Evolutionary conservation across 2,329 filamentous ascomycete species (phyloP).

Genomic region (Ophioceras dolichostomum): DNA sequence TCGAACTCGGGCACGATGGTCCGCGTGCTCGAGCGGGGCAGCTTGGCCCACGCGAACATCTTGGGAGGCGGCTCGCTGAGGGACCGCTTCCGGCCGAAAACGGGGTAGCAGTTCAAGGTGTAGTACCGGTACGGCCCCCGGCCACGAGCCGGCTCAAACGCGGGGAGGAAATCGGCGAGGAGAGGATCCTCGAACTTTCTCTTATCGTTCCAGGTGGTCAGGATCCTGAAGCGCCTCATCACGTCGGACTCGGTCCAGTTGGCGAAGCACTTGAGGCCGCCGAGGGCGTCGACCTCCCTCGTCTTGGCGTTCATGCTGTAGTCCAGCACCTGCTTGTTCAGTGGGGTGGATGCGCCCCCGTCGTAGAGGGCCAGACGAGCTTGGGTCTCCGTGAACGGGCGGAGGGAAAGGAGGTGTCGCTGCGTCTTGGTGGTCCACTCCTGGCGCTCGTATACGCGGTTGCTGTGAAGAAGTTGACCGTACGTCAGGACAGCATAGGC

Average conservation of each 20-base stretch:
- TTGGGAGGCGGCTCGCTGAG: neutral
- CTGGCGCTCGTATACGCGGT: neutral
- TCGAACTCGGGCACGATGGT: conserved; percentile 10
- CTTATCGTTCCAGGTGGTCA: neutral
- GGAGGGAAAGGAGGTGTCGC: neutral
- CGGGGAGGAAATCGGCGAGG: neutral
- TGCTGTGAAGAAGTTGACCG: too few species aligned
- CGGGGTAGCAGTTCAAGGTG: conserved; percentile 7
- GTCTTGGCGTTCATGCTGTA: neutral
- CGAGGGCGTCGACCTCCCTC: neutral
- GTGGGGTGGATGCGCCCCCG: neutral
- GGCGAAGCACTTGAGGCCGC: neutral
- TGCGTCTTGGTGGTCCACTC: neutral
- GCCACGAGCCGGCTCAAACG: neutral
- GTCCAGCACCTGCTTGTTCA: neutral
- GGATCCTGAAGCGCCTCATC: neutral
- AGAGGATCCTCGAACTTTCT: conserved; percentile 1
- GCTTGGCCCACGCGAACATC: conserved; percentile 8
- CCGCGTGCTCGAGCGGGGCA: conserved; percentile 10
- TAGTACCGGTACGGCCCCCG: neutral
- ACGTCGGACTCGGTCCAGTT: neutral
- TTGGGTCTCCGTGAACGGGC: neutral
- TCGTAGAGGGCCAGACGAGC: neutral
- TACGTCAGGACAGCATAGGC: neutral
- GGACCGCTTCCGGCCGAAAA: conserved; percentile 7